phyloP scores from a whole-genome alignment of 1,139 yeast species.

The Kodamaea suecica region DNA sequence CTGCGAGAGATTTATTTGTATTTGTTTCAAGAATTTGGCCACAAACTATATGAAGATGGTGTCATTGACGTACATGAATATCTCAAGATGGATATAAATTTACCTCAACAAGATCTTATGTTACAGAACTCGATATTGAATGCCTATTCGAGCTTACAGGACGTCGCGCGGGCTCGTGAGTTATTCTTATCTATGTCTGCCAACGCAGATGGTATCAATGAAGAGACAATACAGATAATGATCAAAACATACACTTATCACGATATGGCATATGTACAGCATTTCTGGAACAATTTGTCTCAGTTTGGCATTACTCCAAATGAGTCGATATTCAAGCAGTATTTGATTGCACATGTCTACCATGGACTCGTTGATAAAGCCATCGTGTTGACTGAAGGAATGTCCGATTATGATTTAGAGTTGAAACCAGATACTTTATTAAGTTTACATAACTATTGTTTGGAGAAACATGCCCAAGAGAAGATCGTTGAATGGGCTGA shows the following conservation, averaged over 20 bases:
- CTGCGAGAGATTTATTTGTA: constrained; percentile 65
- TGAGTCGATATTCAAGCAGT: constrained; percentile 57
- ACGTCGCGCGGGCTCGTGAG: constrained; percentile 57
- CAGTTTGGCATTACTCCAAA: constrained; percentile 54
- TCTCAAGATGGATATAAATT: constrained; percentile 60
- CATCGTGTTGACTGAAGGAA: constrained; percentile 46
- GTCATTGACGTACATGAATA: constrained; percentile 63
- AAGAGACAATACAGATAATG: constrained; percentile 71
- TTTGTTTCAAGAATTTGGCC: constrained; percentile 62
- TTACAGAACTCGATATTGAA: constrained; percentile 63
- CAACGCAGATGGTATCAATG: constrained; percentile 57
- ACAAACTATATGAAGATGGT: constrained; percentile 61
- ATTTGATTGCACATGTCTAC: constrained; percentile 70
- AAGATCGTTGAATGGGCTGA: constrained; percentile 55
- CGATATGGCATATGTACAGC: constrained; percentile 56
- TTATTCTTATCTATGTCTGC: constrained; percentile 59
- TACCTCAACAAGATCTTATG: constrained; percentile 53
- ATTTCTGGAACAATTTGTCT: constrained; percentile 62
- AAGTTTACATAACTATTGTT: constrained; percentile 60
- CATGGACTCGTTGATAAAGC: constrained; percentile 64
- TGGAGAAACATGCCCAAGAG: constrained; percentile 45
- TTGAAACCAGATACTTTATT: constrained; percentile 51
- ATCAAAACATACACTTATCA: constrained; percentile 61
- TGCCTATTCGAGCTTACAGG: constrained; percentile 64
- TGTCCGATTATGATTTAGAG: constrained; percentile 51